A percentile compares a stretch with the other conserved stretches of the same genome.
Evolutionary conservation across 306 rosid species (phyloP).

Genomic region (Vicia sativa): DNA sequence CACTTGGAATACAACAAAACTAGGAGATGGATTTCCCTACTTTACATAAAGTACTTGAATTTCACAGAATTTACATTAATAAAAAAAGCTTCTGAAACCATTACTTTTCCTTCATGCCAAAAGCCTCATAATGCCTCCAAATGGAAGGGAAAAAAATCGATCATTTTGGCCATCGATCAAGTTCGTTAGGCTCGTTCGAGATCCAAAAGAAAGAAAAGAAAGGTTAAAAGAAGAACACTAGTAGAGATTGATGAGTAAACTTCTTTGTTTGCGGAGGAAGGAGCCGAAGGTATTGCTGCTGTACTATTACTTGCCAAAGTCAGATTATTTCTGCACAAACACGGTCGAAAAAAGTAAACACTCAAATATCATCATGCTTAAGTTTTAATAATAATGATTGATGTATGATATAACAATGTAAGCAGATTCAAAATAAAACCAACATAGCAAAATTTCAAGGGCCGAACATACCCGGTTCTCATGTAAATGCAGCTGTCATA

Average conservation of each 20-base stretch:
- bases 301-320: constrained; percentile 59
- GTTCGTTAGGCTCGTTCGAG: constrained; percentile 39
- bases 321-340: constrained; percentile 63
- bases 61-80: constrained; percentile 33
- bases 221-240: constrained; percentile 42
- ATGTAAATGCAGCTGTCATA: constrained; percentile 80
- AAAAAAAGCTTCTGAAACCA: constrained; percentile 16
- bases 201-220: constrained; percentile 37
- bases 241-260: constrained; percentile 38
- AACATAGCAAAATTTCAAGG: not conserved
- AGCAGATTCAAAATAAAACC: not conserved
- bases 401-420: not conserved
- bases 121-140: no score
- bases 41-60: constrained; percentile 16
- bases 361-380: constrained; percentile 26
- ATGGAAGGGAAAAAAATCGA: no score
- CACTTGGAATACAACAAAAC: constrained; percentile 14
- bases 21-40: constrained; percentile 22
- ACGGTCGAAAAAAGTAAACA: constrained; percentile 21
- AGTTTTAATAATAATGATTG: not conserved
- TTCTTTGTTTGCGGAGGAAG: constrained; percentile 48
- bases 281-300: constrained; percentile 66
- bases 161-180: not conserved
- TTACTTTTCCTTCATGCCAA: constrained; percentile 27
- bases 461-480: constrained; percentile 69